A percentile compares a stretch with the other conserved stretches of the same genome.
These are phyloP conservation scores for Cucumis melo DNA, from an alignment of 306 rosid genomes.

Conservation along the genomic window DNA sequence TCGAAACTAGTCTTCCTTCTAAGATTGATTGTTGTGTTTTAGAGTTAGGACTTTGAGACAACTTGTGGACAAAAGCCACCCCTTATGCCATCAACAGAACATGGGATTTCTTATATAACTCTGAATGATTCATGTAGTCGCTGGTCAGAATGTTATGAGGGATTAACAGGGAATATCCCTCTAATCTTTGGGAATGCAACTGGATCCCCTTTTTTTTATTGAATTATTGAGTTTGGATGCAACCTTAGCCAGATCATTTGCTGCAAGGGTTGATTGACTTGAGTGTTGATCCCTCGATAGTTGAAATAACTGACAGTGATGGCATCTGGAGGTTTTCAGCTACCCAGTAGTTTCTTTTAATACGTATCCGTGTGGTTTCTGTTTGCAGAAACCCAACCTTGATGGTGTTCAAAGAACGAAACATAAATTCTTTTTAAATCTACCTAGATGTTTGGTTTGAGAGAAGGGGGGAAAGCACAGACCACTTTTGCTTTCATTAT, in stretches of 20 bases:
- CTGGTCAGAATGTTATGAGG: background rate
- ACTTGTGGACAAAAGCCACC: background rate
- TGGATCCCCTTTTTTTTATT: background rate
- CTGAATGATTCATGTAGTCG: background rate
- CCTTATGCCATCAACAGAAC: background rate
- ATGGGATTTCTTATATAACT: background rate
- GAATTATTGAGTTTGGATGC: background rate
- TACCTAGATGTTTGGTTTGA: background rate
- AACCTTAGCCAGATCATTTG: background rate
- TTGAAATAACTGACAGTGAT: background rate
- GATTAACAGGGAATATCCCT: background rate
- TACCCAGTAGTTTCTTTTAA: background rate
- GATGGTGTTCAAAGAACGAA: background rate
- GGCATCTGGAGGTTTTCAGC: background rate
- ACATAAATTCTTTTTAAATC: background rate
- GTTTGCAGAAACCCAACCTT: background rate
- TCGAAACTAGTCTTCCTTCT: background rate
- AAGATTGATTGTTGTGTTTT: background rate
- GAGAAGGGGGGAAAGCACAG: background rate
- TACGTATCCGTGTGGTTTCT: background rate
- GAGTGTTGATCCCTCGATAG: background rate
- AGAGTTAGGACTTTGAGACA: background rate
- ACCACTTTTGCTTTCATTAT: background rate
- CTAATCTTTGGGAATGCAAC: background rate
- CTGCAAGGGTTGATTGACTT: background rate